Conservation (phyloP, 768 basidiomycete species). For the Panellus pusillus region DNA sequence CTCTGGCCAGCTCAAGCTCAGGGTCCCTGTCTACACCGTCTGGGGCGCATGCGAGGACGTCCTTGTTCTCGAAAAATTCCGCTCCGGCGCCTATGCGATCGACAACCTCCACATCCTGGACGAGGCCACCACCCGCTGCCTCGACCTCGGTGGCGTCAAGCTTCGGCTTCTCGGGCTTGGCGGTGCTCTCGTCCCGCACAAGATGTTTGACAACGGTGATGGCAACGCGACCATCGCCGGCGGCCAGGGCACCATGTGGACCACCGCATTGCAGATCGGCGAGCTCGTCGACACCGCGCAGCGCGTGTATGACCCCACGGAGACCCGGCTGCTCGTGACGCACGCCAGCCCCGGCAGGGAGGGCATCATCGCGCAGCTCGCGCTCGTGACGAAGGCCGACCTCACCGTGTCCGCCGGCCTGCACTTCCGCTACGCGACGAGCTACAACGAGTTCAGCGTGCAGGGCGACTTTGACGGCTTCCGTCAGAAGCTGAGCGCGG, state of each 20-base stretch:
- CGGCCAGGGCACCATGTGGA: constrained; percentile 98
- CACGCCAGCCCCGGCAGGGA: constrained; percentile 93
- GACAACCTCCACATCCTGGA: constrained; percentile 91
- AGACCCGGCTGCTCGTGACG: constrained; percentile 91
- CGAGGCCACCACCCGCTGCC: constrained; percentile 89
- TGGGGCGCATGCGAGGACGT: constrained; percentile 99
- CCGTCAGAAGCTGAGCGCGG: constrained; percentile 72
- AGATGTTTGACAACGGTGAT: constrained; percentile 93
- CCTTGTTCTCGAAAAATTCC: constrained; percentile 87
- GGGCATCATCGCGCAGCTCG: constrained; percentile 88
- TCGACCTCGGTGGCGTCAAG: constrained; percentile 92
- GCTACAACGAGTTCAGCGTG: constrained; percentile 96
- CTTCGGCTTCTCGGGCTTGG: constrained; percentile 94
- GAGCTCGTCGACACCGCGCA: constrained; percentile 98
- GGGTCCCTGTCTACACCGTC: constrained; percentile 93
- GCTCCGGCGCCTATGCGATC: constrained; percentile 76
- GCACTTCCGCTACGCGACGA: constrained; percentile 95
- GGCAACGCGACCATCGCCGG: constrained; percentile 97
- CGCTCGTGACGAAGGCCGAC: constrained; percentile 90
- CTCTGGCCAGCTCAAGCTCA: constrained; percentile 85
- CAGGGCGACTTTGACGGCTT: constrained; percentile 88
- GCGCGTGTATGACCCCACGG: constrained; percentile 86
- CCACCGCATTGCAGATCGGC: constrained; percentile 94
- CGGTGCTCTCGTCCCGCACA: constrained; percentile 92
- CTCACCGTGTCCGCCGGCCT: constrained; percentile 91